These are phyloP conservation scores for Neocallimastix lanati DNA, from an alignment of 192 early-diverging fungal species.

Conservation along the genomic window DNA sequence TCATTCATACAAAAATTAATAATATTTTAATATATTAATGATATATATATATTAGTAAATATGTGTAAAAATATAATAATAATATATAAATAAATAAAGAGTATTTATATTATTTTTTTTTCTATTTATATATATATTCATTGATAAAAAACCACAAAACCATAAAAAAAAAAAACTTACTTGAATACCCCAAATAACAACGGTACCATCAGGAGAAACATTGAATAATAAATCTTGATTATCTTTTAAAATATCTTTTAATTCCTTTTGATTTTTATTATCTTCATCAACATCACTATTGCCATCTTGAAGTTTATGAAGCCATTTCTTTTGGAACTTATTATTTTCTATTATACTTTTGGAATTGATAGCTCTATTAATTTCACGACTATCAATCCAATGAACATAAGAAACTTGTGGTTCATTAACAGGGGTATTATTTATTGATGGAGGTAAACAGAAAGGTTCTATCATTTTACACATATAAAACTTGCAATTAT, in stretches of 20 bases:
- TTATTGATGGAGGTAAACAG: slow-evolving; percentile 24
- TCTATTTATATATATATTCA: no score
- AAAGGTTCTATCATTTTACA: slow-evolving; percentile 49
- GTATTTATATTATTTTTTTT: no score
- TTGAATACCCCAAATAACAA: slow-evolving; percentile 64
- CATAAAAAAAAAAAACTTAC: no score
- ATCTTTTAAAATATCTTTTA: slow-evolving; percentile 42
- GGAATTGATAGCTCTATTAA: slow-evolving; percentile 16
- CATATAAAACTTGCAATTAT: slow-evolving; percentile 37
- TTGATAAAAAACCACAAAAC: no score
- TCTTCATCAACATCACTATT: no score
- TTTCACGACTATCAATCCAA: slow-evolving; percentile 31
- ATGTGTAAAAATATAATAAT: no score
- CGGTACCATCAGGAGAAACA: slow-evolving; percentile 43
- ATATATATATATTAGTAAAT: no score
- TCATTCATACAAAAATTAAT: no score
- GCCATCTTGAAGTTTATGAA: slow-evolving; percentile 6
- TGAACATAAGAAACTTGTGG: slow-evolving; percentile 31
- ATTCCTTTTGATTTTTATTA: slow-evolving; percentile 18
- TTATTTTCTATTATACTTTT: background rate
- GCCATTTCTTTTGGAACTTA: background rate
- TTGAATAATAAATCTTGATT: slow-evolving; percentile 62
- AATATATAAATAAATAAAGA: no score
- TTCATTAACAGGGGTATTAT: slow-evolving; percentile 1
- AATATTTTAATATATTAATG: background rate